A percentile compares a stretch with the other conserved stretches of the same genome.
phyloP scores from a whole-genome alignment of 768 basidiomycete genomes.

The Termitomyces sp. region DNA sequence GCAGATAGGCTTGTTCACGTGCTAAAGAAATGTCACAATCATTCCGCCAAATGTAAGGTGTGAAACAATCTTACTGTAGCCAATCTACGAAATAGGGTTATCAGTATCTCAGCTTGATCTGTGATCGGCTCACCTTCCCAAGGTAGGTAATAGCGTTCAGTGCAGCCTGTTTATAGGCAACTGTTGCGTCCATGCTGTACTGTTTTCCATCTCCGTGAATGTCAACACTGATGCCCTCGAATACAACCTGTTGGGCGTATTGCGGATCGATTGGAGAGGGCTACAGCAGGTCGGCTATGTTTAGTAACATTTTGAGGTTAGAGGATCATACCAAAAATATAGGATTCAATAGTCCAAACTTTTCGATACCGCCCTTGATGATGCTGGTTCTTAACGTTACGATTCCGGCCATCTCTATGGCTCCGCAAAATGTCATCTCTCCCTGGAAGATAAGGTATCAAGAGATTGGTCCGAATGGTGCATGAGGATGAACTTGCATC shows the following conservation, averaged over 20 bases:
- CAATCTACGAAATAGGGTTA: slow-evolving; percentile 38
- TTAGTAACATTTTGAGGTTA: background rate
- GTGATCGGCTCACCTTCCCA: slow-evolving; percentile 39
- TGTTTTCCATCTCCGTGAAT: slow-evolving; percentile 69
- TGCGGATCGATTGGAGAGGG: slow-evolving; percentile 72
- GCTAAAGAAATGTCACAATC: slow-evolving; percentile 29
- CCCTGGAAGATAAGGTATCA: slow-evolving; percentile 29
- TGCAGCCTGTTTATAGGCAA: slow-evolving; percentile 78
- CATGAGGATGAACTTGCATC: slow-evolving; percentile 33
- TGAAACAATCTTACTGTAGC: slow-evolving; percentile 52
- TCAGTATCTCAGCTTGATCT: background rate
- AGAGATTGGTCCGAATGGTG: slow-evolving; percentile 1
- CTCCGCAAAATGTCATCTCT: slow-evolving; percentile 72
- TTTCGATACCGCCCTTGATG: slow-evolving; percentile 69
- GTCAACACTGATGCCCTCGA: slow-evolving; percentile 73
- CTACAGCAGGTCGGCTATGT: slow-evolving; percentile 21
- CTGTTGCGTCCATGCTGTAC: slow-evolving; percentile 75
- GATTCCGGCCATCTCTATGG: slow-evolving; percentile 76
- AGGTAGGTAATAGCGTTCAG: slow-evolving; percentile 72
- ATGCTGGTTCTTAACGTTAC: slow-evolving; percentile 68
- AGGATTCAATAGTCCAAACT: slow-evolving; percentile 67
- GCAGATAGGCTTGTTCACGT: slow-evolving; percentile 70
- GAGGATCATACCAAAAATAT: slow-evolving; percentile 54
- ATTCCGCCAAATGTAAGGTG: background rate
- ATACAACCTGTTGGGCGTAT: slow-evolving; percentile 71